These are phyloP conservation scores for Gnaphalium uliginosum DNA, from an alignment of 129 eudicot species.

Conservation along the genomic window DNA sequence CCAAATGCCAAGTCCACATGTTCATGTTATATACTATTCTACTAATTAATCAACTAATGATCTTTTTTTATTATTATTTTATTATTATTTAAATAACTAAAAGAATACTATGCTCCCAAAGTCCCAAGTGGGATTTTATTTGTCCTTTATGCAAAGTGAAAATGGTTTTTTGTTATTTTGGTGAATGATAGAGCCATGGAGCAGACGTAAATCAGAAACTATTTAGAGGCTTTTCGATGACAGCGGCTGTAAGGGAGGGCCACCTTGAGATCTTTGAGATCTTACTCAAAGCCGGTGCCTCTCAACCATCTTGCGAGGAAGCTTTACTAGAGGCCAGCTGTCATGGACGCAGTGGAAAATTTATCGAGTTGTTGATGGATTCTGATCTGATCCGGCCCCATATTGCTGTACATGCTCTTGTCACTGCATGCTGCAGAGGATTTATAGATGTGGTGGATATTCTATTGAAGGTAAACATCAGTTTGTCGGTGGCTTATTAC, in stretches of 20 bases:
- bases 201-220: conserved; percentile 82
- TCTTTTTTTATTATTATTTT: neutral
- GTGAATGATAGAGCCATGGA: conserved; percentile 63
- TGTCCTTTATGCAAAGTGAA: conserved; percentile 18
- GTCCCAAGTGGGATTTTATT: conserved; percentile 22
- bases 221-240: conserved; percentile 72
- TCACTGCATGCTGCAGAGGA: conserved; percentile 88
- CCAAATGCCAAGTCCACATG: conserved; percentile 15
- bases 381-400: conserved; percentile 89
- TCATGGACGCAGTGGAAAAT: conserved; percentile 61
- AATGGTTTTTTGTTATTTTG: conserved; percentile 20
- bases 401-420: conserved; percentile 79
- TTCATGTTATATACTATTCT: conserved; percentile 8
- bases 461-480: conserved; percentile 61
- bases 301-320: conserved; percentile 91
- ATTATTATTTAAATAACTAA: neutral
- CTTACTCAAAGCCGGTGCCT: conserved; percentile 81
- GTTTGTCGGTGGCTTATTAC: neutral
- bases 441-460: conserved; percentile 62
- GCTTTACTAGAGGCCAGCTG: conserved; percentile 86
- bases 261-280: conserved; percentile 78
- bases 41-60: neutral
- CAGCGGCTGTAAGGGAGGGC: conserved; percentile 93
- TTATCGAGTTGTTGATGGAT: conserved; percentile 65
- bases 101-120: conserved; percentile 28